phyloP scores from a whole-genome alignment of 1,284 basidiomycete genomes.

The Hypsizygus ulmarius region DNA sequence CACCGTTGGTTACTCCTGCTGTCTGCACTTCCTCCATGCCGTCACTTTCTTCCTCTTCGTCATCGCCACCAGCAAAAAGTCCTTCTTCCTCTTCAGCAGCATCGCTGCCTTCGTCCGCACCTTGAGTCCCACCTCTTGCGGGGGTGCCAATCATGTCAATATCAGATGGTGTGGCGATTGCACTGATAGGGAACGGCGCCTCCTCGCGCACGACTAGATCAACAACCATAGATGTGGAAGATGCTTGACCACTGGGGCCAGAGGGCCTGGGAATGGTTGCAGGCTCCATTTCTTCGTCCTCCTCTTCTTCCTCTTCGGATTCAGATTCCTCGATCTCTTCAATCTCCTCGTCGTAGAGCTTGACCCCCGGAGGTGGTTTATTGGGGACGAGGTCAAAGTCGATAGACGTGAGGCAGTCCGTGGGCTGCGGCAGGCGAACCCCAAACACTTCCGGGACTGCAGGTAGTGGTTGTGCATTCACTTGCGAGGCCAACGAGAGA shows the following conservation, averaged over 20 bases:
- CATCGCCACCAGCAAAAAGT: constrained; percentile 70
- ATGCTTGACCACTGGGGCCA: constrained; percentile 18
- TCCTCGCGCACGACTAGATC: constrained; percentile 38
- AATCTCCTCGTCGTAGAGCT: constrained; percentile 74
- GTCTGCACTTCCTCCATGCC: constrained; percentile 74
- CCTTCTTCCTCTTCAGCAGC: constrained; percentile 54
- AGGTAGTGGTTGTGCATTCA: constrained; percentile 88
- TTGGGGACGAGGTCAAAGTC: constrained; percentile 95
- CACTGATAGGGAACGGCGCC: constrained; percentile 52
- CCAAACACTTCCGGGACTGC: constrained; percentile 95
- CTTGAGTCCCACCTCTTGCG: constrained; percentile 35
- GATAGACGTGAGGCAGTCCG: constrained; percentile 85
- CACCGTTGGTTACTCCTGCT: constrained; percentile 47
- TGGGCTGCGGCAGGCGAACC: constrained; percentile 79
- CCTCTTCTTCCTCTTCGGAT: constrained; percentile 48
- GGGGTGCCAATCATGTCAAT: constrained; percentile 60
- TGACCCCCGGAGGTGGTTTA: constrained; percentile 70
- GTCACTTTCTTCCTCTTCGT: constrained; percentile 71
- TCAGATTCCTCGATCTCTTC: constrained; percentile 75
- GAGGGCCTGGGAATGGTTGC: constrained; percentile 22
- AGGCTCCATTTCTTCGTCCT: constrained; percentile 60
- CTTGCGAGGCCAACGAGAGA: constrained; percentile 84
- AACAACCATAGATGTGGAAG: constrained; percentile 25
- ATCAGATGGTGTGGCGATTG: constrained; percentile 61
- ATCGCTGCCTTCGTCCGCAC: constrained; percentile 63